Evolutionary conservation across 164 flowering plant species (phyloP).

Genomic region (Sextonia rubra): DNA sequence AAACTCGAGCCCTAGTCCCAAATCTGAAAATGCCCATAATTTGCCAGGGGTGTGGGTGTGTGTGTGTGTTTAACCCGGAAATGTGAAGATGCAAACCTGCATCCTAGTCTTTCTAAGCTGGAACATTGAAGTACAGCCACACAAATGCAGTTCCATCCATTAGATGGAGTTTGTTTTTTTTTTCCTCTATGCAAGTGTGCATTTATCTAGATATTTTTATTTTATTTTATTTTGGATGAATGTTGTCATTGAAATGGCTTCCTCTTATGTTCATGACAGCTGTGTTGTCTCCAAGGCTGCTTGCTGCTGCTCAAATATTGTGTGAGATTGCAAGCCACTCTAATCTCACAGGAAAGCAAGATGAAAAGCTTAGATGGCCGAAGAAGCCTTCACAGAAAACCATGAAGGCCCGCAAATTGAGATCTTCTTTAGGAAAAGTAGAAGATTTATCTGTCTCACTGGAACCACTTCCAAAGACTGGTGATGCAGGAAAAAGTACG

Average conservation of each 20-base stretch:
- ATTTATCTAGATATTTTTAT: too few species aligned
- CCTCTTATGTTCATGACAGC: neutral
- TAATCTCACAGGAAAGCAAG: slow-evolving; percentile 13
- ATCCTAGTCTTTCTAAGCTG: too few species aligned
- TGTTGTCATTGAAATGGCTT: slow-evolving; percentile 23
- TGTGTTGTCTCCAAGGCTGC: slow-evolving; percentile 1
- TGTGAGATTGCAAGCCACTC: slow-evolving; percentile 40
- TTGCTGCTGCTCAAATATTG: slow-evolving; percentile 77
- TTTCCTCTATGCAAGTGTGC: too few species aligned
- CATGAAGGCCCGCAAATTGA: slow-evolving; percentile 51
- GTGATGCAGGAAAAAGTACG: slow-evolving; percentile 7
- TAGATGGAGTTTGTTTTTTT: too few species aligned
- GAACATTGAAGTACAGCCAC: too few species aligned
- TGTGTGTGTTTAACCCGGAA: too few species aligned
- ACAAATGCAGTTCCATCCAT: too few species aligned
- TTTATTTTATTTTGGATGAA: too few species aligned
- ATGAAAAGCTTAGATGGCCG: slow-evolving; percentile 34
- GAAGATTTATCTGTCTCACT: slow-evolving; percentile 20
- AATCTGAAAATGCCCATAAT: too few species aligned
- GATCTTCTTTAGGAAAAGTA: slow-evolving; percentile 25
- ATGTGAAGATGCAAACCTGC: too few species aligned
- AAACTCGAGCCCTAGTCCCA: too few species aligned
- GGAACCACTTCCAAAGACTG: slow-evolving; percentile 15
- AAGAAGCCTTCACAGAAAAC: slow-evolving; percentile 52
- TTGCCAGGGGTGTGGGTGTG: too few species aligned